phyloP scores from a whole-genome alignment of 1,139 yeast species.

The Lodderomyces parapsilosis region DNA sequence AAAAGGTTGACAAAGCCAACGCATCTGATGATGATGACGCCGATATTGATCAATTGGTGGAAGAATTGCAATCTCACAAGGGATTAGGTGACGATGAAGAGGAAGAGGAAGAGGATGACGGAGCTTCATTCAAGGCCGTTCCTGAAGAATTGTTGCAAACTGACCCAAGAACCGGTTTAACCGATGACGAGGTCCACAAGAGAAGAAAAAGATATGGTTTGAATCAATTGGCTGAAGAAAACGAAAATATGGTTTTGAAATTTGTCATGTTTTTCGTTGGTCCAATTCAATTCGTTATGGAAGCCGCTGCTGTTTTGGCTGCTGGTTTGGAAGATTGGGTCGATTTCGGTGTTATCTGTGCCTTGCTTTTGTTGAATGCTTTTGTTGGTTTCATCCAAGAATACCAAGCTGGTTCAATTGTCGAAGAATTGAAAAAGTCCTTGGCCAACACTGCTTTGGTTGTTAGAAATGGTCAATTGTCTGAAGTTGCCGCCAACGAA shows the following conservation, averaged over 20 bases:
- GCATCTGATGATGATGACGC: conserved; percentile 68
- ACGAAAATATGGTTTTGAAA: conserved; percentile 79
- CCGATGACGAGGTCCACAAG: conserved; percentile 75
- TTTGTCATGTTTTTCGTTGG: conserved; percentile 93
- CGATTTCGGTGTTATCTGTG: conserved; percentile 97
- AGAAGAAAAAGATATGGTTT: conserved; percentile 94
- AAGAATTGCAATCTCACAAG: conserved; percentile 83
- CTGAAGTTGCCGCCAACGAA: conserved; percentile 76
- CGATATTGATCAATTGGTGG: conserved; percentile 85
- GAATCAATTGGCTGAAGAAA: conserved; percentile 93
- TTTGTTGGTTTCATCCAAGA: conserved; percentile 96
- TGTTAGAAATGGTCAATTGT: conserved; percentile 77
- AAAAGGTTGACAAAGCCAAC: conserved; percentile 46
- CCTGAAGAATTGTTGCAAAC: conserved; percentile 91
- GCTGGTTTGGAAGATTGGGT: conserved; percentile 99
- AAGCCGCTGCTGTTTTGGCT: conserved; percentile 95
- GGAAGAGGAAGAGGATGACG: conserved; percentile 53
- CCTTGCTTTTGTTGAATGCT: conserved; percentile 84
- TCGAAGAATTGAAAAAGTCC: conserved; percentile 90
- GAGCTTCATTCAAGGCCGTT: conserved; percentile 63
- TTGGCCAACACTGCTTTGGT: conserved; percentile 86
- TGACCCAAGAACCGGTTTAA: conserved; percentile 78
- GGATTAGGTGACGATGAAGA: conserved; percentile 37
- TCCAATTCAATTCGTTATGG: conserved; percentile 99
- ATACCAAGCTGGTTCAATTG: conserved; percentile 96